Evolutionary conservation across 768 basidiomycete genomes (phyloP).

Genomic region (Mycena crocata): DNA sequence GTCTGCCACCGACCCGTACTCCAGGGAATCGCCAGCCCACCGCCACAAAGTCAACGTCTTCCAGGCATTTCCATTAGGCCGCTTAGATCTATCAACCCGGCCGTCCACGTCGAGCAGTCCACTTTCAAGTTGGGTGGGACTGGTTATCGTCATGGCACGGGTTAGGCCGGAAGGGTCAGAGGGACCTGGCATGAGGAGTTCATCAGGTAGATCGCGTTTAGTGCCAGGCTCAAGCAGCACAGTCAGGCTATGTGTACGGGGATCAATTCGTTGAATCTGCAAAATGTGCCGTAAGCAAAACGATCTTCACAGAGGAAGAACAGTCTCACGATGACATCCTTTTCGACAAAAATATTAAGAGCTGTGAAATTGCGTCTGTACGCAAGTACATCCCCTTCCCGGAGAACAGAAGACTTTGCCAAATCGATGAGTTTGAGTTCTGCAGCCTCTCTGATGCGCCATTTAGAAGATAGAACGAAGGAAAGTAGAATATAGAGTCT

Average conservation of each 20-base stretch:
- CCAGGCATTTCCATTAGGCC: slow-evolving; percentile 68
- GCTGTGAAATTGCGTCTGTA: slow-evolving; percentile 62
- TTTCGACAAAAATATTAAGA: slow-evolving; percentile 57
- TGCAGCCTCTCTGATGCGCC: slow-evolving; percentile 48
- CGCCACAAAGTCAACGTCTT: slow-evolving; percentile 68
- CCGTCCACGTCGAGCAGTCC: slow-evolving; percentile 64
- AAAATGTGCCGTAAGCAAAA: background rate
- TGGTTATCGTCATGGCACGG: slow-evolving; percentile 52
- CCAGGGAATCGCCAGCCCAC: slow-evolving; percentile 50
- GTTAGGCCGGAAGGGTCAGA: slow-evolving; percentile 43
- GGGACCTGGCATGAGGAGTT: slow-evolving; percentile 47
- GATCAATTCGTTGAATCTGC: slow-evolving; percentile 61
- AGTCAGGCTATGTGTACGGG: slow-evolving; percentile 53
- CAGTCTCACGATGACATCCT: slow-evolving; percentile 63
- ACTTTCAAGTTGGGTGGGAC: slow-evolving; percentile 63
- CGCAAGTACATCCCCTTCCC: slow-evolving; percentile 65
- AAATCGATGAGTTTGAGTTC: slow-evolving; percentile 60
- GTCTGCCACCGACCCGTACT: slow-evolving; percentile 8
- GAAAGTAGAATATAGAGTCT: background rate
- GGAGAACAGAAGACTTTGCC: slow-evolving; percentile 56
- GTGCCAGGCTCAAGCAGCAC: slow-evolving; percentile 55
- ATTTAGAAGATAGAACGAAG: background rate
- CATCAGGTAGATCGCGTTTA: slow-evolving; percentile 48
- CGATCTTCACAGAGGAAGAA: background rate
- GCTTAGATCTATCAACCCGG: slow-evolving; percentile 52